Base-by-base conservation (phyloP, 2,329 filamentous ascomycete genomes). In the Alternaria sp. region DNA sequence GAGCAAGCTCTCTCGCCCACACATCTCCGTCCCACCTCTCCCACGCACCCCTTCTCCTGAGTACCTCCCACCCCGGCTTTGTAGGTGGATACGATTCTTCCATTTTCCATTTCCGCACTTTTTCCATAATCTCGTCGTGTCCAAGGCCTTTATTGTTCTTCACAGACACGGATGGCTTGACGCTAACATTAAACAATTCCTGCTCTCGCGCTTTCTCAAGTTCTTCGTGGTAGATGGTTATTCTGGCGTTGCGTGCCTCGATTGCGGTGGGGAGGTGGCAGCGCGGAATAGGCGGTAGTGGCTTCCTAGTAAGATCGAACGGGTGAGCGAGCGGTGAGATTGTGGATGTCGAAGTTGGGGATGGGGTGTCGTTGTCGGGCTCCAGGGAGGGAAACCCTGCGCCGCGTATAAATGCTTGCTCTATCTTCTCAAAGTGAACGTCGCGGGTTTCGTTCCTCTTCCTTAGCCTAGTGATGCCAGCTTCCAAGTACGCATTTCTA, bases 1-100 rank as follows among this genome's bases (percentile, higher is more conserved):
- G 34, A 14, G 36, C 51, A 17, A 9, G 26, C 4, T 54, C 41
- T 37, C 5, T 34, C 8, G 26, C 45, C 58, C 58, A 62, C 23
- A 24, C 28, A 17, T 34, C 8, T 7, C 41, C 60, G n/a, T 54
- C 36, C 62, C 60, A 63, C 42, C 52, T 55, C 52, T 61, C 45
- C 54, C 55, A 61, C 13, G 5, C n/a, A 3, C 36, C 23, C 24
- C 39, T 46, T 26, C 33, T 39, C 14, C 53, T 31, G 7, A 46
- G 13, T 2, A 45, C 41, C 17, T 21, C 11, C 41, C 52, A 60
- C 34, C 17, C 49, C 2, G 11, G 23, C 17, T 34, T 51, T 1
- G 3, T 21, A 6, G 56, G 54, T 31, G 54, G 56, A 55, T 60
- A 64, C n/a, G 26, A 26, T 3, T 3, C 14, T 6, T 31, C 56